Base-by-base conservation (phyloP, 495 filamentous ascomycete species). In the Podospora bellae-mahoneyi region DNA sequence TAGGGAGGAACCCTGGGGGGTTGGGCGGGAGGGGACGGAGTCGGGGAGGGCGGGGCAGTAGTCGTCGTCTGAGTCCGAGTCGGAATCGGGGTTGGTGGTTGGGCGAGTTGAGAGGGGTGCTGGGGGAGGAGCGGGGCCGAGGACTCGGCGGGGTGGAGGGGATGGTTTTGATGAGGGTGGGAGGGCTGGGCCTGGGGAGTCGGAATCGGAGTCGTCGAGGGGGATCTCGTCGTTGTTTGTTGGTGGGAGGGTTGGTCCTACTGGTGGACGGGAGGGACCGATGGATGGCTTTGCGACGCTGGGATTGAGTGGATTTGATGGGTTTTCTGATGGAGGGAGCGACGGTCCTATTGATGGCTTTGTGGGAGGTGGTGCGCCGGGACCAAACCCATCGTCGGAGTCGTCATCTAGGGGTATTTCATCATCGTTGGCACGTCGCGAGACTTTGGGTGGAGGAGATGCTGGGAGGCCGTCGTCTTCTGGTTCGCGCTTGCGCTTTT, bases 41-140 rank as follows among this genome's bases (percentile, higher is more conserved):
- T 88, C 83, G 19, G 94, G 92, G 27, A 93, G 84, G 27, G 90
- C 85, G n/a, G 94, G 94, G 0, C 94, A 95, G 74, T 92, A 94
- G 69, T 84, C 71, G 39, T 67, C 65, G 10, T 76, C 74, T 5
- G 68, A 68, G 60, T 71, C 63, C 0, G 69, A 72, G 59, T 84
- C 82, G 4, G 77, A 76, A 39, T 76, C 72, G 10, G 79, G 73
- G 63, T 69, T 66, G 34, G 76, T 71, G 13, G 78, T 58, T 4
- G 82, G 79, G 6, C 79, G 77, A 27, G 79, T 67, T 64, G 82
- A 78, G 66, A 82, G 79, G 27, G 68, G 53, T 28, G 78, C 79
- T 64, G 82, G 80, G 4, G 83, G 82, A 26, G 76, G 78, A 6
- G 81, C 78, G 20, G 83, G 81, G 60, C 81, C 83, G 66, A 79